These are phyloP conservation scores for Calvatia gigantea DNA, from an alignment of 768 basidiomycete species.

Conservation along the genomic window DNA sequence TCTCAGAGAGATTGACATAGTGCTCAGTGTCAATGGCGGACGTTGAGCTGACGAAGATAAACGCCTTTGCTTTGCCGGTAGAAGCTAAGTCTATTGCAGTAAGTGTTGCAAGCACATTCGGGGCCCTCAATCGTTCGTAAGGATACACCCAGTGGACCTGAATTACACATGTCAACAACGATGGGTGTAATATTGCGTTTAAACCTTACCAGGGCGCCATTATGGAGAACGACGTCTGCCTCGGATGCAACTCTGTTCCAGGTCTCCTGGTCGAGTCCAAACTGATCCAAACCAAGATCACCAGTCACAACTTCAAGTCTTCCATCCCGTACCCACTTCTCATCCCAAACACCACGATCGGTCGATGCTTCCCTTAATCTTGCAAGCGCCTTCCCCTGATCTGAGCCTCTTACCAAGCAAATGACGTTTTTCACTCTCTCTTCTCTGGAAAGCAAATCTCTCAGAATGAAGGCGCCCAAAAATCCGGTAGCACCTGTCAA, in stretches of 20 bases:
- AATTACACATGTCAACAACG: not conserved
- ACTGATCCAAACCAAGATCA: slow-evolving; percentile 71
- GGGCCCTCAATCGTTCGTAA: slow-evolving; percentile 85
- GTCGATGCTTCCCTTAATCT: slow-evolving; percentile 69
- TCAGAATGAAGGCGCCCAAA: slow-evolving; percentile 89
- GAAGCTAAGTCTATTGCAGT: slow-evolving; percentile 79
- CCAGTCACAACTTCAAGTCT: slow-evolving; percentile 80
- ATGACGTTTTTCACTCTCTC: slow-evolving; percentile 79
- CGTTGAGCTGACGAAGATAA: slow-evolving; percentile 94
- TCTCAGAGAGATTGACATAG: slow-evolving; percentile 86
- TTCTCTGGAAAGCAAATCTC: slow-evolving; percentile 58
- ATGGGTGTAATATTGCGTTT: not conserved
- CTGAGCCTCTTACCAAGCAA: slow-evolving; percentile 82
- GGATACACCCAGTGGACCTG: slow-evolving; percentile 99
- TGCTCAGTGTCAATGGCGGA: slow-evolving; percentile 91
- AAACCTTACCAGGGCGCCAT: slow-evolving; percentile 88
- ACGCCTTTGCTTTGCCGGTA: slow-evolving; percentile 64
- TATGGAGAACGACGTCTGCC: slow-evolving; percentile 85
- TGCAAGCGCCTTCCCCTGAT: slow-evolving; percentile 54
- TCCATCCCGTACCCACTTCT: slow-evolving; percentile 67
- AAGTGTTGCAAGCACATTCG: slow-evolving; percentile 92
- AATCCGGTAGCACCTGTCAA: slow-evolving; percentile 97
- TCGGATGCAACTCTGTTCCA: slow-evolving; percentile 72
- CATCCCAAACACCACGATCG: slow-evolving; percentile 87
- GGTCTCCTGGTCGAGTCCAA: slow-evolving; percentile 60